Percentiles rank a stretch among this genome's conserved stretches.
Conservation (phyloP, 768 basidiomycete genomes). For the Amanita molliuscula region DNA sequence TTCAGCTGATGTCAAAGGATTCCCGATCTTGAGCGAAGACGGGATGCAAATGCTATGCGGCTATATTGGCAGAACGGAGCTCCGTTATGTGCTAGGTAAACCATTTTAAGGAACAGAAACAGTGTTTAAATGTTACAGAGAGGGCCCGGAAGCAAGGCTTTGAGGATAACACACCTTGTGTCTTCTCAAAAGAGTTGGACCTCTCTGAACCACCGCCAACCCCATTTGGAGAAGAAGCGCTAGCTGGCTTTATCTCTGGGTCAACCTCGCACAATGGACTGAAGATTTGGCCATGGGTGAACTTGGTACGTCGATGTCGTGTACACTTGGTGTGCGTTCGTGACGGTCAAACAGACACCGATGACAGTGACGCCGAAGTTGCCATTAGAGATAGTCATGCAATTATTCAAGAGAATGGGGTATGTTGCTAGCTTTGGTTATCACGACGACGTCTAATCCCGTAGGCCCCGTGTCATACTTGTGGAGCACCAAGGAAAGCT, state of each 20-base stretch:
- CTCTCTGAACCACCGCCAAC: conserved; percentile 38
- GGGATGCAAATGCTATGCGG: conserved; percentile 58
- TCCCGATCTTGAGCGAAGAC: conserved; percentile 72
- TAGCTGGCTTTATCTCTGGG: conserved; percentile 49
- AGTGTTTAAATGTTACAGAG: conserved; percentile 33
- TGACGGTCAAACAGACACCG: conserved; percentile 55
- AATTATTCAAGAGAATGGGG: conserved; percentile 98
- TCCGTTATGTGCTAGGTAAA: conserved; percentile 78
- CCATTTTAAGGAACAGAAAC: conserved; percentile 1
- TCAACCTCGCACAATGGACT: conserved; percentile 47
- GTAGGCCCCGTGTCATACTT: conserved; percentile 90
- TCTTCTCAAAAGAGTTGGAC: conserved; percentile 52
- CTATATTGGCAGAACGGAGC: conserved; percentile 80
- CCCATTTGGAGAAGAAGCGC: conserved; percentile 49
- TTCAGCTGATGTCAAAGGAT: conserved; percentile 76
- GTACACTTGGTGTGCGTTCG: conserved; percentile 2
- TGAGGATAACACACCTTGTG: conserved; percentile 55
- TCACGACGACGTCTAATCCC: background rate
- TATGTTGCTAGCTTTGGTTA: conserved; percentile 27
- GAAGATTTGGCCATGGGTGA: conserved; percentile 86
- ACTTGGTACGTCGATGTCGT: conserved; percentile 52
- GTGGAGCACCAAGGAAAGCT: conserved; percentile 82
- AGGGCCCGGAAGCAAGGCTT: conserved; percentile 59
- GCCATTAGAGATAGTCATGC: conserved; percentile 94
- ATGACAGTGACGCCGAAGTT: conserved; percentile 87